Conservation (phyloP, 1,284 basidiomycete species). For the Austroboletus olivaceoglutinosus region DNA sequence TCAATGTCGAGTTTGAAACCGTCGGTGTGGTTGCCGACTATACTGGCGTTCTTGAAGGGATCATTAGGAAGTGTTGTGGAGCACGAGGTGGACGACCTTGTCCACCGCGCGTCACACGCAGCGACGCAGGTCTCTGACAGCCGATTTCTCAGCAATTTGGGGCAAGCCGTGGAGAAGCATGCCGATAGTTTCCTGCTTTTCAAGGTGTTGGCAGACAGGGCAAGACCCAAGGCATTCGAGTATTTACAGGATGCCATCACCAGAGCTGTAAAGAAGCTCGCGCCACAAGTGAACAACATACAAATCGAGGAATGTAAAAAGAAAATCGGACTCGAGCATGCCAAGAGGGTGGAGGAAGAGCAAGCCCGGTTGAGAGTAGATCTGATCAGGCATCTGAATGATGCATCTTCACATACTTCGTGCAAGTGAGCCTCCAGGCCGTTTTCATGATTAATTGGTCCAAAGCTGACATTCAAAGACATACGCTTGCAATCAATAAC, state of each 20-base stretch:
- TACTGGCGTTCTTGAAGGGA: not conserved
- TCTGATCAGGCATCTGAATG: slow-evolving; percentile 31
- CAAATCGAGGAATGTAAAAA: not conserved
- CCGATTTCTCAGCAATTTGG: not conserved
- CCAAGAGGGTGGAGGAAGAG: slow-evolving; percentile 13
- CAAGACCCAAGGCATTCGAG: not conserved
- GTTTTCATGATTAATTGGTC: not conserved
- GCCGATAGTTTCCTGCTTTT: not conserved
- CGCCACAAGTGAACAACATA: not conserved
- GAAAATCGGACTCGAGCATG: not conserved
- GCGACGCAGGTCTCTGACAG: not conserved
- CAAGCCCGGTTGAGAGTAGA: slow-evolving; percentile 10
- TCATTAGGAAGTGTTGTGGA: not conserved
- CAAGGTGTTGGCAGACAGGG: not conserved
- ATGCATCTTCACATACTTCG: slow-evolving; percentile 1
- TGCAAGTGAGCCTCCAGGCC: slow-evolving; percentile 4
- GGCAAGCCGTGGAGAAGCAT: not conserved
- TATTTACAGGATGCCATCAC: not conserved
- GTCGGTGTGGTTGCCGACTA: not conserved
- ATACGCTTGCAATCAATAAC: slow-evolving; percentile 15
- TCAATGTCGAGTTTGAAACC: too few species aligned
- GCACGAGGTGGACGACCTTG: slow-evolving; percentile 1
- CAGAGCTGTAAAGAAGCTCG: not conserved
- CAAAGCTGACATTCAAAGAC: slow-evolving; percentile 11
- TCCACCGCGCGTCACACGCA: not conserved